Evolutionary conservation across 2,329 filamentous ascomycete species (phyloP), one percentile per base, ranked within the genome.

Genomic region (Epichloe festucae): DNA sequence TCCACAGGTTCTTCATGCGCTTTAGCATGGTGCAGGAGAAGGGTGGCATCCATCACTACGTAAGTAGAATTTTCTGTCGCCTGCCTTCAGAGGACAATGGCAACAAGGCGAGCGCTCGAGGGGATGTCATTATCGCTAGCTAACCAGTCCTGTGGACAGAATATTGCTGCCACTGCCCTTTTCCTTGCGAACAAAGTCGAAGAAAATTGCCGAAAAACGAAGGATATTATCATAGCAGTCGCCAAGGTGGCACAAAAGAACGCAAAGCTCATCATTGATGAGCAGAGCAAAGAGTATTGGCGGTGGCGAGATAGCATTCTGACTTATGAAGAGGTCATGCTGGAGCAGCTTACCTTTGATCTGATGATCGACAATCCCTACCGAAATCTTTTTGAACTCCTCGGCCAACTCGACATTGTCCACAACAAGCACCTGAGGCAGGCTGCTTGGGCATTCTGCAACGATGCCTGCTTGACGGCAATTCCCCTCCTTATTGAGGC

Each of bases 241-340:
- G 93, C 89, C 54, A 88, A 91, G 58, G 89, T 96, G 19, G 93
- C 91, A 31, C 89, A 96, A 67, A 98, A 98, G 71, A 91, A 97
- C 59, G 76, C 88, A 1, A 87, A 89, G 60, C 79, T 96, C 53
- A 75, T 91, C 50, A 87, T 97, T 49, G 93, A 98, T 64, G 93
- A 97, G 68, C 90, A 97, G 67, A 94, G 87, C 59, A 97, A 96
- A 63, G 93, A 98, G 64, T 98, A 93, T 65, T 98, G 93, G 93
- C 82, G 87, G 62, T 98, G 93, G 93, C 81, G 89, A 55, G 93
- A 98, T 64, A 93, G 85, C 53, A 95, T 98, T 52, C 73, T 97
- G 14, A 84, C 86, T 57, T 89, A 94, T 63, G 93, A 98, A 69
- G 93, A 97, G 65, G 74, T 91, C 43, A 85, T 98, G 72, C 77